These are phyloP conservation scores for Irineochytrium annulatum DNA, from an alignment of 192 early-diverging fungal species.

Conservation along the genomic window DNA sequence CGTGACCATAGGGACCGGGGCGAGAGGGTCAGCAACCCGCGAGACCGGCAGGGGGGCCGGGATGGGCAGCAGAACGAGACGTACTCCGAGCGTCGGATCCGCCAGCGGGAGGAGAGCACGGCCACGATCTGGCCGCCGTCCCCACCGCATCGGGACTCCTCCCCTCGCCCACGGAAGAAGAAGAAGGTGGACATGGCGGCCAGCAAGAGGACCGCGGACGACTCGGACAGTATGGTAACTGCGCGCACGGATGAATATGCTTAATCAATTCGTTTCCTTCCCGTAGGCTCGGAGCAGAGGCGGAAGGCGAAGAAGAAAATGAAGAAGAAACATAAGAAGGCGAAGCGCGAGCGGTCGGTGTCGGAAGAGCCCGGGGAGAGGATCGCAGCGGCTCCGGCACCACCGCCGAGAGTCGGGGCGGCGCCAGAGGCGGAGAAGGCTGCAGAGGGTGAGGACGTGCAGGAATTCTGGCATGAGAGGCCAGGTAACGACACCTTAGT, in stretches of 20 bases:
- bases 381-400: background rate
- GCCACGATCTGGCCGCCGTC: constrained; percentile 44
- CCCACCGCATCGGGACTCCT: constrained; percentile 10
- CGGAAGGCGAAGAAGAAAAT: constrained; percentile 14
- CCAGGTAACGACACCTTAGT: background rate
- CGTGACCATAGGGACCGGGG: background rate
- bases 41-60: background rate
- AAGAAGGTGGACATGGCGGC: background rate
- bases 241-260: background rate
- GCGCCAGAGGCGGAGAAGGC: background rate
- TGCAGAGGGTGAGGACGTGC: constrained; percentile 12
- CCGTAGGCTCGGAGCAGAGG: background rate
- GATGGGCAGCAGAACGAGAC: constrained; percentile 8
- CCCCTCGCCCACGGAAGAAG: constrained; percentile 16
- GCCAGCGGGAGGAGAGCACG: constrained; percentile 26
- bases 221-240: background rate
- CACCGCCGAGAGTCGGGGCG: background rate
- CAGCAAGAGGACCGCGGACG: background rate
- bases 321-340: constrained; percentile 25
- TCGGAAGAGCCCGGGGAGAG: constrained; percentile 3
- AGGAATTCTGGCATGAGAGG: constrained; percentile 39
- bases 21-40: background rate
- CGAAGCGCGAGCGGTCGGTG: constrained; percentile 6
- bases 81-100: constrained; percentile 29
- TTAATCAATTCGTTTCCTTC: background rate